These are phyloP conservation scores for Cyberlindnera americana DNA, from an alignment of 805 yeast genomes.

Conservation along the genomic window DNA sequence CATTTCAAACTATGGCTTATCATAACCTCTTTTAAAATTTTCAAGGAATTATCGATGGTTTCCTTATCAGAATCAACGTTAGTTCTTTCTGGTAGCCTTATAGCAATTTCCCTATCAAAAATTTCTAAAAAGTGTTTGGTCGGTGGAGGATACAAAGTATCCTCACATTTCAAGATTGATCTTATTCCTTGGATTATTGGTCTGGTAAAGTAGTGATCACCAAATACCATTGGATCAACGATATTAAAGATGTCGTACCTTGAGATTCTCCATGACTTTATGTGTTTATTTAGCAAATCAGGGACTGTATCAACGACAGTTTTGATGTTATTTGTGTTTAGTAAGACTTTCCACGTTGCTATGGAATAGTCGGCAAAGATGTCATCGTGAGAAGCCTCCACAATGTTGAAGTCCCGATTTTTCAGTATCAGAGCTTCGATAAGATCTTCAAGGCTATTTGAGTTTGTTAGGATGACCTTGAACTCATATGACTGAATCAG, in stretches of 20 bases:
- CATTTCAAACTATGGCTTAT: conserved; percentile 3
- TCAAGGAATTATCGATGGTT: conserved; percentile 3
- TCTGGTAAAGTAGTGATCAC: conserved; percentile 18
- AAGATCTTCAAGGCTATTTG: conserved; percentile 5
- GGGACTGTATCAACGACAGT: conserved; percentile 14
- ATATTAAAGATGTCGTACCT: conserved; percentile 13
- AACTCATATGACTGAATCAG: conserved; percentile 14
- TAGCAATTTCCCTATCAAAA: conserved; percentile 13
- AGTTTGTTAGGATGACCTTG: conserved; percentile 14
- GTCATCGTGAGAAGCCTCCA: conserved; percentile 7
- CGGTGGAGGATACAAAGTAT: conserved; percentile 15
- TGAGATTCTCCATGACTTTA: conserved; percentile 8
- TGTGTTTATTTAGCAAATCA: conserved; percentile 13
- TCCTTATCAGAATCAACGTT: conserved; percentile 8
- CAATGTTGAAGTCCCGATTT: conserved; percentile 14
- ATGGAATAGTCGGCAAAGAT: conserved; percentile 21
- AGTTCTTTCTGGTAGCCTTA: conserved; percentile 8
- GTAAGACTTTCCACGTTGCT: conserved; percentile 9
- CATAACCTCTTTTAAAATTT: conserved; percentile 9
- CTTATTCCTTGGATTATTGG: conserved; percentile 10
- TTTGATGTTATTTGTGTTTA: conserved; percentile 18
- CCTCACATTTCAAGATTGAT: conserved; percentile 13
- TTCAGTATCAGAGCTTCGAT: conserved; percentile 10
- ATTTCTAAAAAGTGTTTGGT: conserved; percentile 7
- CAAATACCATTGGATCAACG: conserved; percentile 18